Conservation (phyloP, 2,329 filamentous ascomycete species). For the Neoascochyta sp. region DNA sequence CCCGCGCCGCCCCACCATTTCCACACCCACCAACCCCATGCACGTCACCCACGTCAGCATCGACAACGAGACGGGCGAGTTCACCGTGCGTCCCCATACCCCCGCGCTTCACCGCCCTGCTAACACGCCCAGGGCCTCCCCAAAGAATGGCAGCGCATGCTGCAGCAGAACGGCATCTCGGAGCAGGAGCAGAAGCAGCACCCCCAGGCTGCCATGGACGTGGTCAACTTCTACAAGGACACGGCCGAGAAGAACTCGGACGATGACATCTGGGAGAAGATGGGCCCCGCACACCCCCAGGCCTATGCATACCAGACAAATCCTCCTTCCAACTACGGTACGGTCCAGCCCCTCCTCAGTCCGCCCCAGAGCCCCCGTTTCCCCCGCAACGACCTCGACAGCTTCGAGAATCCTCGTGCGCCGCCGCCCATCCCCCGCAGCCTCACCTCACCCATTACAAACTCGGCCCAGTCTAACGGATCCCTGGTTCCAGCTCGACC, state of each 20-base stretch:
- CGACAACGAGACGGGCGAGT: slow-evolving; percentile 92
- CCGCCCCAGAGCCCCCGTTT: slow-evolving; percentile 82
- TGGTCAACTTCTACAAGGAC: slow-evolving; percentile 96
- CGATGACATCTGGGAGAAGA: slow-evolving; percentile 92
- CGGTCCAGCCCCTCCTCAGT: slow-evolving; percentile 59
- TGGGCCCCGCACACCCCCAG: slow-evolving; percentile 74
- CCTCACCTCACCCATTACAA: slow-evolving; percentile 40
- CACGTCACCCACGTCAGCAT: slow-evolving; percentile 98
- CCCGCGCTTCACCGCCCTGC: slow-evolving; percentile 4
- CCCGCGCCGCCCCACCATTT: slow-evolving; percentile 87
- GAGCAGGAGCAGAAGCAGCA: slow-evolving; percentile 95
- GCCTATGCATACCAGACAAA: slow-evolving; percentile 40
- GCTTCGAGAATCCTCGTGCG: slow-evolving; percentile 94
- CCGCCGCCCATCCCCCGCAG: slow-evolving; percentile 69
- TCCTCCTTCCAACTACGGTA: slow-evolving; percentile 38
- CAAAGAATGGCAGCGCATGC: slow-evolving; percentile 94
- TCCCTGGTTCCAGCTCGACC: slow-evolving; percentile 73
- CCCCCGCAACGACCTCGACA: slow-evolving; percentile 83
- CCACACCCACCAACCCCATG: slow-evolving; percentile 94
- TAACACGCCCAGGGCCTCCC: slow-evolving; percentile 68
- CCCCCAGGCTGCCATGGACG: slow-evolving; percentile 91
- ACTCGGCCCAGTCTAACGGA: slow-evolving; percentile 42
- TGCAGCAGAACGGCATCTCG: slow-evolving; percentile 93
- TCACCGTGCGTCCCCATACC: slow-evolving; percentile 62
- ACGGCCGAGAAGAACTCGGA: slow-evolving; percentile 77